Evolutionary conservation across 2,329 filamentous ascomycete genomes (phyloP).

Genomic region (Fusarium odoratissimum): DNA sequence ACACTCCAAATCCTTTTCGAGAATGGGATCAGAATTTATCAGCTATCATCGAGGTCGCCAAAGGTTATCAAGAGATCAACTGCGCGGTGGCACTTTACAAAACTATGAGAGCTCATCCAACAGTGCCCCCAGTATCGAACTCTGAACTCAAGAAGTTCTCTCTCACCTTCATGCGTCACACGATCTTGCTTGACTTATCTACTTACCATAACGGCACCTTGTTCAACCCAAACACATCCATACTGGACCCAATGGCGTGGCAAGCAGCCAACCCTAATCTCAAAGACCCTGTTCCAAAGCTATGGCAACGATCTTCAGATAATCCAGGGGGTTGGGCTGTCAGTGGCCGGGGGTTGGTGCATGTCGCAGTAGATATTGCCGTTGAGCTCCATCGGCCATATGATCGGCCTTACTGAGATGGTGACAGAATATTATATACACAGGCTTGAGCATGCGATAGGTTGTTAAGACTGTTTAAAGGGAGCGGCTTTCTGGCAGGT

Average conservation of each 20-base stretch:
- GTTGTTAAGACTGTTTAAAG: too few relatives aligned
- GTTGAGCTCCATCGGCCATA: not conserved
- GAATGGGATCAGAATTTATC: not conserved
- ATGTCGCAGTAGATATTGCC: not conserved
- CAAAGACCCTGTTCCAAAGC: not conserved
- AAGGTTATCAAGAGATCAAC: not conserved
- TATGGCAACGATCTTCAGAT: not conserved
- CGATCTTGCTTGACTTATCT: not conserved
- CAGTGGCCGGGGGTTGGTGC: not conserved
- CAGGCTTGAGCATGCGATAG: too few relatives aligned
- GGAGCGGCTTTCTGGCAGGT: not conserved
- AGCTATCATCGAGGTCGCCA: not conserved
- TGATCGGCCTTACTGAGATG: too few relatives aligned
- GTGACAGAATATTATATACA: too few relatives aligned
- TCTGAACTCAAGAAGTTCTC: not conserved
- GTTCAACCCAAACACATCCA: not conserved
- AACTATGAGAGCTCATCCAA: not conserved
- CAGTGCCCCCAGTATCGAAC: too few relatives aligned
- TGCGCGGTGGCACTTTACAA: not conserved
- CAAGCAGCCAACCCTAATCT: not conserved
- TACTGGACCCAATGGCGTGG: too few relatives aligned
- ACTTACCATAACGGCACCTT: not conserved
- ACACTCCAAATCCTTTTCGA: not conserved
- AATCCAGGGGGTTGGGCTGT: not conserved
- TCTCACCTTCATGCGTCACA: not conserved